Conservation (phyloP, 2,329 filamentous ascomycete genomes). For the Pseudogymnoascus sp. region DNA sequence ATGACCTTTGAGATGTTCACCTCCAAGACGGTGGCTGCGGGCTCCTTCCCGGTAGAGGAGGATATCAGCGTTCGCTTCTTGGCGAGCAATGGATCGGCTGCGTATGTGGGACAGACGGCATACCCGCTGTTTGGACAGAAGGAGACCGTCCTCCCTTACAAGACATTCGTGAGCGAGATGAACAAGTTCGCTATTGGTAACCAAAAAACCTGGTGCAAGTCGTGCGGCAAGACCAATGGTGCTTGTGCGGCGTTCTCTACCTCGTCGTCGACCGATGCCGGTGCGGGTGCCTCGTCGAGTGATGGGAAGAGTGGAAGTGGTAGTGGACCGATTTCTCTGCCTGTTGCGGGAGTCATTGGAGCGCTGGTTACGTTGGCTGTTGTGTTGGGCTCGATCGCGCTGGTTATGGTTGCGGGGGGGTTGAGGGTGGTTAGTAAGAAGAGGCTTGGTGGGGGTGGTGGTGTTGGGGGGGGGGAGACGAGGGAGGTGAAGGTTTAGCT, state of each 20-base stretch:
- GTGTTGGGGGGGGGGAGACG: background rate
- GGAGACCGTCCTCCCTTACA: constrained; percentile 53
- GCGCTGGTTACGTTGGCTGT: constrained; percentile 60
- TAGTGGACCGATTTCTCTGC: constrained; percentile 47
- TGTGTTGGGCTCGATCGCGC: constrained; percentile 45
- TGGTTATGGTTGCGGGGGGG: constrained; percentile 46
- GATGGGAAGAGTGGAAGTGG: constrained; percentile 20
- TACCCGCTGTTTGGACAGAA: constrained; percentile 54
- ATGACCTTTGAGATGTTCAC: constrained; percentile 70
- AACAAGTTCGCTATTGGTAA: constrained; percentile 56
- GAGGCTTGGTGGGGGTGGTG: constrained; percentile 13
- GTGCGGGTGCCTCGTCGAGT: constrained; percentile 18
- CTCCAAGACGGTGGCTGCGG: constrained; percentile 36
- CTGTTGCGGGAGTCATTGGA: constrained; percentile 74
- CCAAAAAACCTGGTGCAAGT: constrained; percentile 60
- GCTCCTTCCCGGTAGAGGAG: constrained; percentile 39
- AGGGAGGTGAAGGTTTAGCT: background rate
- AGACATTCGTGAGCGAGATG: constrained; percentile 56
- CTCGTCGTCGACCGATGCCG: constrained; percentile 20
- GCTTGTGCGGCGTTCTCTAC: constrained; percentile 46
- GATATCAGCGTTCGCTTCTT: constrained; percentile 52
- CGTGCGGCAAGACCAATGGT: constrained; percentile 65
- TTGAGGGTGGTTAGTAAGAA: constrained; percentile 51
- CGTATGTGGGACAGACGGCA: constrained; percentile 38
- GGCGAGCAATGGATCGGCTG: constrained; percentile 50